Evolutionary conservation across 176 grass and related monocot species (phyloP).

Genomic region (Eleusine indica): DNA sequence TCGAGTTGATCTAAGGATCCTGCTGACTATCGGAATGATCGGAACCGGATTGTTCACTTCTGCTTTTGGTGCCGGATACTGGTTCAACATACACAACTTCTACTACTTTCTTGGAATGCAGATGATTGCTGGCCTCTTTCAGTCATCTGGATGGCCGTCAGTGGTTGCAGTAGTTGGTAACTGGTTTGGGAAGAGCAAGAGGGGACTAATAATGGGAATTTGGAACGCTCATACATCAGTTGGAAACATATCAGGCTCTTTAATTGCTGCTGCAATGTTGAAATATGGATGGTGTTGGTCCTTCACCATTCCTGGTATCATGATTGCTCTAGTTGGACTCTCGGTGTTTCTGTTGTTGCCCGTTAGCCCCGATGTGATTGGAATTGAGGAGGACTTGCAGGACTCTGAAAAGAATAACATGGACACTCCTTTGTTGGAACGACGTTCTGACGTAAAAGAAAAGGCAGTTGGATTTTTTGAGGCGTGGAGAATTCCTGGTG

Average conservation of each 20-base stretch:
- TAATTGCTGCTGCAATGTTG: conserved; percentile 69
- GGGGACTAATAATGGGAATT: conserved; percentile 81
- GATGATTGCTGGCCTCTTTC: conserved; percentile 78
- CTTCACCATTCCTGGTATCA: conserved; percentile 56
- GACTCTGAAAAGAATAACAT: conserved; percentile 53
- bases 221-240: conserved; percentile 84
- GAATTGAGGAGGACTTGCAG: conserved; percentile 48
- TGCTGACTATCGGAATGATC: conserved; percentile 71
- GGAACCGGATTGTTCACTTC: conserved; percentile 73
- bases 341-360: conserved; percentile 67
- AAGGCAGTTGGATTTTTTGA: conserved; percentile 74
- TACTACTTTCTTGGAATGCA: conserved; percentile 73
- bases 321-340: conserved; percentile 61
- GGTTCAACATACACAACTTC: conserved; percentile 78
- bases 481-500: conserved; percentile 81
- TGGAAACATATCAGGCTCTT: conserved; percentile 73
- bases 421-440: conserved; percentile 48
- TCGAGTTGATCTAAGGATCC: conserved; percentile 65
- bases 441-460: conserved; percentile 28
- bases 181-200: conserved; percentile 92
- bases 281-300: conserved; percentile 80
- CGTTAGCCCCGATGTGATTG: conserved; percentile 61
- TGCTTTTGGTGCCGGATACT: conserved; percentile 71
- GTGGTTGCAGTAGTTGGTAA: conserved; percentile 79
- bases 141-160: conserved; percentile 76